phyloP scores from a whole-genome alignment of 768 basidiomycete species.

The Scleroderma bovista region DNA sequence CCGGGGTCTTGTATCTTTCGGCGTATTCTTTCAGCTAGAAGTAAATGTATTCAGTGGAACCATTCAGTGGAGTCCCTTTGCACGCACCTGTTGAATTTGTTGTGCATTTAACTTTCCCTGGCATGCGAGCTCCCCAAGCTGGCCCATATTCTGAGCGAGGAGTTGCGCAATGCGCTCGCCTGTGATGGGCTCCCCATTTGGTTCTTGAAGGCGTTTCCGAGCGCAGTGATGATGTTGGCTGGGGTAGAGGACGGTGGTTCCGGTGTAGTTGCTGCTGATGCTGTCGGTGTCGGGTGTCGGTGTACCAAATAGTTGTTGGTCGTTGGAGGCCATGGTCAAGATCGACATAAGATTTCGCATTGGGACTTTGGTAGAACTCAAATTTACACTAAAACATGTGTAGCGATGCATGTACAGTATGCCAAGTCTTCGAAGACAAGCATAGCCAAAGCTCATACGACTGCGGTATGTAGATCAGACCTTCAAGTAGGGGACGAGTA shows the following conservation, averaged over 20 bases:
- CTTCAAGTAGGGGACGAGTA: background rate
- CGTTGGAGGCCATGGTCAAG: too few species aligned
- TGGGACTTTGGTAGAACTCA: too few species aligned
- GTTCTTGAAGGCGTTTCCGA: slow-evolving; percentile 58
- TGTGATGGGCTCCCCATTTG: slow-evolving; percentile 59
- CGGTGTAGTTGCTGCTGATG: slow-evolving; percentile 22
- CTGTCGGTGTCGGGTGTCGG: too few species aligned
- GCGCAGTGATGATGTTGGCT: too few species aligned
- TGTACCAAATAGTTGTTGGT: too few species aligned
- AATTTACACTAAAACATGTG: too few species aligned
- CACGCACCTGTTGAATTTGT: slow-evolving; percentile 65
- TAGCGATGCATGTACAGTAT: too few species aligned
- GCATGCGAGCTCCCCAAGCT: slow-evolving; percentile 57
- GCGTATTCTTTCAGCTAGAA: slow-evolving; percentile 61
- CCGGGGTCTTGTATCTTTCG: slow-evolving; percentile 48
- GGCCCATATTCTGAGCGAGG: slow-evolving; percentile 62
- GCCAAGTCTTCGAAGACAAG: background rate
- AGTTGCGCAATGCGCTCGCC: slow-evolving; percentile 62
- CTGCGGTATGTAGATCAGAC: slow-evolving; percentile 13
- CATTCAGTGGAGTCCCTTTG: slow-evolving; percentile 1
- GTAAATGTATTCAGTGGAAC: slow-evolving; percentile 1
- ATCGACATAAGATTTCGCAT: too few species aligned
- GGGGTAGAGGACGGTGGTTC: slow-evolving; percentile 25
- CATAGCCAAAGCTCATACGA: slow-evolving; percentile 17
- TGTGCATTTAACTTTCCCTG: slow-evolving; percentile 68